Evolutionary conservation across 352 stramenopile genomes (phyloP).

Genomic region (Paralagenidium karlingii): DNA sequence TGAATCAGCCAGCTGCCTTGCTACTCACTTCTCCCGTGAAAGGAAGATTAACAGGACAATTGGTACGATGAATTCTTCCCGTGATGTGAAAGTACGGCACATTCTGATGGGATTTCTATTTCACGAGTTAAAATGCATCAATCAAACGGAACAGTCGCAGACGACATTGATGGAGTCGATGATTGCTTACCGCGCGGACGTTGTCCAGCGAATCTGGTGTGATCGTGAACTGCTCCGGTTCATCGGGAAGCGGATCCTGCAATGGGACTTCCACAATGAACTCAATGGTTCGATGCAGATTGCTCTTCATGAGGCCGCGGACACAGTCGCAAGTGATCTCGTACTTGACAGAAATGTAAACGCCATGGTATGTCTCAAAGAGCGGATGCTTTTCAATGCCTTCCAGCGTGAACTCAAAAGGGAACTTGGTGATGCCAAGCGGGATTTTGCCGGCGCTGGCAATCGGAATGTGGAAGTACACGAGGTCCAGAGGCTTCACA

Average conservation of each 20-base stretch:
- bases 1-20: conserved; percentile 3
- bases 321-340: conserved; percentile 76
- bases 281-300: conserved; percentile 72
- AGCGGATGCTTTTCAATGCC: conserved; percentile 51
- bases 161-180: not conserved
- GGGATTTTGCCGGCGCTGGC: conserved; percentile 52
- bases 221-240: conserved; percentile 66
- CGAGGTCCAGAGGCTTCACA: conserved; percentile 57
- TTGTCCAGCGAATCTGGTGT: conserved; percentile 81
- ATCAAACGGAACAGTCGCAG: not conserved
- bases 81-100: conserved; percentile 73
- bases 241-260: conserved; percentile 37
- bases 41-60: conserved; percentile 81
- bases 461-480: conserved; percentile 76
- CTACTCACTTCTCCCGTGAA: conserved; percentile 79
- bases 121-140: not conserved
- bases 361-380: conserved; percentile 88
- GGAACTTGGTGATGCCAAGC: conserved; percentile 75
- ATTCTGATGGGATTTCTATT: conserved; percentile 31
- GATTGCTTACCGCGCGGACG: conserved; percentile 25
- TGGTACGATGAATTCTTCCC: conserved; percentile 76
- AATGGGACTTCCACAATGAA: conserved; percentile 88
- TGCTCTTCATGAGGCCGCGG: conserved; percentile 81
- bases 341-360: conserved; percentile 88
- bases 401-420: conserved; percentile 80